A percentile compares a stretch with the other conserved stretches of the same genome.
Conservation (phyloP, 2,329 filamentous ascomycete genomes). For the Alternaria alternata region DNA sequence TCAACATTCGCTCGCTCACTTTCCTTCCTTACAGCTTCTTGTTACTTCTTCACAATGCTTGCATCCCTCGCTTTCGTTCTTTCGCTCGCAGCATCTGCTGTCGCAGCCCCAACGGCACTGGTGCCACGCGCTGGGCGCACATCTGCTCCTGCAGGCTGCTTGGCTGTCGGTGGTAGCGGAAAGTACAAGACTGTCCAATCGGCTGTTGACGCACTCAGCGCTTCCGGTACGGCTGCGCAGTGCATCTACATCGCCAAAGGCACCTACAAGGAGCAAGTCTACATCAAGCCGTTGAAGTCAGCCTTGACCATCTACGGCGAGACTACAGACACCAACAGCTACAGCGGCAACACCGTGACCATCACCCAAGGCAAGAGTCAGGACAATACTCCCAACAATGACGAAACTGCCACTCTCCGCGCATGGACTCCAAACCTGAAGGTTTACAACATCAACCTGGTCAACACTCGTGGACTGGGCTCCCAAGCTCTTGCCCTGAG, state of each 20-base stretch:
- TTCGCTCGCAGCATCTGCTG: slow-evolving; percentile 28
- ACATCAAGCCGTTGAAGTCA: slow-evolving; percentile 58
- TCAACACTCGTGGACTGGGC: slow-evolving; percentile 55
- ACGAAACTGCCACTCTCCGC: slow-evolving; percentile 62
- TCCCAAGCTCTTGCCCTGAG: slow-evolving; percentile 64
- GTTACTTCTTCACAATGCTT: slow-evolving; percentile 23
- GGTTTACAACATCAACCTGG: slow-evolving; percentile 69
- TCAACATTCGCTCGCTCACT: background rate
- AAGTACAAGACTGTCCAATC: slow-evolving; percentile 62
- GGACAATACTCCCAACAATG: slow-evolving; percentile 60
- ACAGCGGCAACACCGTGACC: slow-evolving; percentile 66
- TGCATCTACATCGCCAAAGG: slow-evolving; percentile 70
- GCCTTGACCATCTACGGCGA: slow-evolving; percentile 67
- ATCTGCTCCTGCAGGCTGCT: slow-evolving; percentile 59
- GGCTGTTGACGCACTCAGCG: slow-evolving; percentile 67
- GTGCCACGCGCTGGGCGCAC: slow-evolving; percentile 49
- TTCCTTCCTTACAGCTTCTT: background rate
- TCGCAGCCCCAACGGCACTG: slow-evolving; percentile 32
- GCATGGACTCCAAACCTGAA: slow-evolving; percentile 61
- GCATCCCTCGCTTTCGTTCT: slow-evolving; percentile 27
- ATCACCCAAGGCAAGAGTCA: slow-evolving; percentile 60
- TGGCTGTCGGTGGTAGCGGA: slow-evolving; percentile 57
- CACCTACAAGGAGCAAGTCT: slow-evolving; percentile 69
- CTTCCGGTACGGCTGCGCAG: slow-evolving; percentile 58
- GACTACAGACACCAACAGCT: slow-evolving; percentile 60